Evolutionary conservation across 2,329 filamentous ascomycete genomes (phyloP).

Genomic region (Epichloe coenophiala): DNA sequence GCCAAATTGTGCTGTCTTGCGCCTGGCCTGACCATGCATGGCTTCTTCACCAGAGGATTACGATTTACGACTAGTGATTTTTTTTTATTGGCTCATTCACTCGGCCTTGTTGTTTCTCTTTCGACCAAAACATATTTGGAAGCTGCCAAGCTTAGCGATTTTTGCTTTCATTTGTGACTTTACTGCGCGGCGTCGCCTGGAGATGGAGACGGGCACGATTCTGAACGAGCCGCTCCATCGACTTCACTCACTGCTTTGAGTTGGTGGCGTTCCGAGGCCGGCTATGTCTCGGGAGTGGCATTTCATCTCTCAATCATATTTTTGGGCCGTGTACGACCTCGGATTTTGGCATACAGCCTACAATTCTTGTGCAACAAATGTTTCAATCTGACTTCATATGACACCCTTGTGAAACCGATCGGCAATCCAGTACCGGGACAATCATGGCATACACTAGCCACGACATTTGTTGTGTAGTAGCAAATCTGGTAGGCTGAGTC

Average conservation of each 20-base stretch:
- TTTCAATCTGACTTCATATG: neutral
- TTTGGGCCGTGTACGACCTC: neutral
- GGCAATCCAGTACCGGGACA: neutral
- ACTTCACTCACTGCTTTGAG: neutral
- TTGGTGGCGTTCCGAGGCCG: neutral
- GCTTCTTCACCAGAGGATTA: slow-evolving; percentile 8
- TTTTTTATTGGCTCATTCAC: neutral
- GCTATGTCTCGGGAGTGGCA: neutral
- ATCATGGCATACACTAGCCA: neutral
- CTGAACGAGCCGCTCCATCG: neutral
- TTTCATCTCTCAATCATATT: neutral
- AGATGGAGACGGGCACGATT: neutral
- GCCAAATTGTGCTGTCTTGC: neutral
- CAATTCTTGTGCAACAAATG: neutral
- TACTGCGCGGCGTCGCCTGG: neutral
- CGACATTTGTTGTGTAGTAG: neutral
- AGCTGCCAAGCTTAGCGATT: slow-evolving; percentile 3
- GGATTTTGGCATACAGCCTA: neutral
- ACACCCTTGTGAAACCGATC: neutral
- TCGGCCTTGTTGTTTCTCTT: neutral
- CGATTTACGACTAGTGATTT: slow-evolving; percentile 8
- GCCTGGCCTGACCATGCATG: neutral
- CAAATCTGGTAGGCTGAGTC: neutral
- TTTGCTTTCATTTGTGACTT: slow-evolving; percentile 2
- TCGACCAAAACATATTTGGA: neutral